A percentile compares a stretch with the other conserved stretches of the same genome.
phyloP scores from a whole-genome alignment of 345 rosid genomes.

The Microcos paniculata region DNA sequence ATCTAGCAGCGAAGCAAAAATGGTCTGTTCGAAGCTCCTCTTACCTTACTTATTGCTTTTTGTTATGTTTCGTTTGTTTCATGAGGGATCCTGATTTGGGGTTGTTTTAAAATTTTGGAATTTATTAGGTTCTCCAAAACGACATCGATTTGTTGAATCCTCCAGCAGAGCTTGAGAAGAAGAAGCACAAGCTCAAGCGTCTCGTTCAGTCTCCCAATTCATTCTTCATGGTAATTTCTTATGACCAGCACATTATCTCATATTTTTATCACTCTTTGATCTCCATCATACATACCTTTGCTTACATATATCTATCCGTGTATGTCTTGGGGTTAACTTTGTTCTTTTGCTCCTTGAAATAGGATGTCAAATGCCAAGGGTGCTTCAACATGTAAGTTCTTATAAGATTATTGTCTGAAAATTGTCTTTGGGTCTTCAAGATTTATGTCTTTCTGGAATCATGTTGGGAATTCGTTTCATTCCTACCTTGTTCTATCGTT shows the following conservation, averaged over 20 bases:
- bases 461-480: neutral
- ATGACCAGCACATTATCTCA: neutral
- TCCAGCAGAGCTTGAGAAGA: conserved; percentile 17
- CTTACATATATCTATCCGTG: neutral
- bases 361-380: conserved; percentile 20
- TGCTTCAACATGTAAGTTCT: conserved; percentile 19
- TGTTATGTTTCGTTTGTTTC: neutral
- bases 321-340: neutral
- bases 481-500: neutral
- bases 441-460: neutral
- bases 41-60: neutral
- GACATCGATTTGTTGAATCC: conserved; percentile 19
- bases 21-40: neutral
- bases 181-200: conserved; percentile 23
- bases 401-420: neutral
- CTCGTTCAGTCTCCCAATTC: conserved; percentile 17
- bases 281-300: neutral
- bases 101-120: neutral
- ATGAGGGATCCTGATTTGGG: neutral
- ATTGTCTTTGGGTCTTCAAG: neutral
- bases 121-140: conserved; percentile 12
- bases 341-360: neutral
- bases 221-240: conserved; percentile 11
- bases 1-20: neutral
- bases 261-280: neutral